Base-by-base conservation (phyloP, 73 alveolate genomes). In the Symbiodinium pilosum region DNA sequence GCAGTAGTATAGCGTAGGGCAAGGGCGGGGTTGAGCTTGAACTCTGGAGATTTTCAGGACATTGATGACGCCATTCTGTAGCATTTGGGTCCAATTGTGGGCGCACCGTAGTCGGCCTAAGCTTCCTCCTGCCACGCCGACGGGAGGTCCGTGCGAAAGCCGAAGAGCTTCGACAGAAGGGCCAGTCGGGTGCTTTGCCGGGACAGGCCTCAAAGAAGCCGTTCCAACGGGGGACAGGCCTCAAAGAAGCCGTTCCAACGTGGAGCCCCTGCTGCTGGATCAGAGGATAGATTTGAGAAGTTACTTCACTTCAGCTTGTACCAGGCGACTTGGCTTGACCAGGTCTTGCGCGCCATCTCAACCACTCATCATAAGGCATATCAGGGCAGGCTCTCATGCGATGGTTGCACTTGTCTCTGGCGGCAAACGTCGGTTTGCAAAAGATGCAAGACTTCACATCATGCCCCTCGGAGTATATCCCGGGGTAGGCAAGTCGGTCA, bases 401-500 rank as follows among this genome's bases (percentile, higher is more conserved):
- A 54, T 54, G 34, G 71, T 30, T 54, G 71, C 71, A 54, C 71
- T 54, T 54, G 71, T 54, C 68, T 51, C 28, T 51, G 68, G n/a
- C 16, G 71, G 71, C n/a, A 4, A 54, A 54, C 9, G 71, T 54
- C 71, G 18, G 18, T 4, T 4, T 4, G 71, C 71, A 3, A 54
- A 54, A 54, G 2, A 54, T 2, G 71, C 71, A 54, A 54, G 7
- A 14, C 64, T 54, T 54, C 71, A 54, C 14, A 28, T 52, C 71
- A 52, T 52, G 71, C 26, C 34, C 34, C 1, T 86, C 83, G 12
- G 56, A 83, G 54, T 9, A 2, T n/a, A n/a, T n/a, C 41, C 28
- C 14, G 93, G 93, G 0, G 40, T 30, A n/a, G 83, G 93, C 40
- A 86, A 43, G 21, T 86, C 93, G 38, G 93, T 51, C 56, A 86